Conservation (phyloP, 345 rosid species). For the Moricandia arvensis region DNA sequence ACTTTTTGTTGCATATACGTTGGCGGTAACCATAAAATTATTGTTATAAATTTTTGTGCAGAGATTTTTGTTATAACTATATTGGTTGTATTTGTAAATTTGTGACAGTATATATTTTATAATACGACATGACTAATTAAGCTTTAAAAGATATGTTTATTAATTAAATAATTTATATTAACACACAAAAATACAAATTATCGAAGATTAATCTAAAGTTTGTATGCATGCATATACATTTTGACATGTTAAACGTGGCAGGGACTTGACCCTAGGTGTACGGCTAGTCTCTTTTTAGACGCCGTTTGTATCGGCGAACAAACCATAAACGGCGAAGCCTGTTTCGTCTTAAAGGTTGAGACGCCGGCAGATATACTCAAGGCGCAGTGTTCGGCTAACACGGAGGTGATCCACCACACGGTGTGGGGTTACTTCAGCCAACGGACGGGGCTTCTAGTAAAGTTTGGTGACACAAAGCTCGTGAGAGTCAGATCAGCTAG, state of each 20-base stretch:
- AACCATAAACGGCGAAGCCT: constrained; percentile 49
- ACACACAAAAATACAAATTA: neutral
- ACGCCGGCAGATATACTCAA: constrained; percentile 47
- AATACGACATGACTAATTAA: neutral
- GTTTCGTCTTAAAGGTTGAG: constrained; percentile 77
- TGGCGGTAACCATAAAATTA: neutral
- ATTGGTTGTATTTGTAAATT: neutral
- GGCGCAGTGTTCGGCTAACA: constrained; percentile 63
- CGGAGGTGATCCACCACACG: constrained; percentile 75
- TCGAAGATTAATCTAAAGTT: neutral
- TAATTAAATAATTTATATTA: too few relatives aligned
- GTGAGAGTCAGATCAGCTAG: constrained; percentile 56
- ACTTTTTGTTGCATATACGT: neutral
- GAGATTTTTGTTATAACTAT: neutral
- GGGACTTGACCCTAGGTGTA: constrained; percentile 92
- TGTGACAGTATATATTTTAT: neutral
- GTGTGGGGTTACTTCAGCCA: constrained; percentile 95
- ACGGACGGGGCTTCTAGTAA: constrained; percentile 67
- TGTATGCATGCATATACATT: neutral
- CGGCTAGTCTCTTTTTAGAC: constrained; percentile 69
- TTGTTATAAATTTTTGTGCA: too few relatives aligned
- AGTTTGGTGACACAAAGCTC: constrained; percentile 70
- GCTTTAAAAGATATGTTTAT: neutral
- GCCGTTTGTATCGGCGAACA: constrained; percentile 73
- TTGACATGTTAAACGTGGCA: constrained; percentile 22